Base-by-base conservation (phyloP, 2,329 filamentous ascomycete species). In the Huntiella savannae region DNA sequence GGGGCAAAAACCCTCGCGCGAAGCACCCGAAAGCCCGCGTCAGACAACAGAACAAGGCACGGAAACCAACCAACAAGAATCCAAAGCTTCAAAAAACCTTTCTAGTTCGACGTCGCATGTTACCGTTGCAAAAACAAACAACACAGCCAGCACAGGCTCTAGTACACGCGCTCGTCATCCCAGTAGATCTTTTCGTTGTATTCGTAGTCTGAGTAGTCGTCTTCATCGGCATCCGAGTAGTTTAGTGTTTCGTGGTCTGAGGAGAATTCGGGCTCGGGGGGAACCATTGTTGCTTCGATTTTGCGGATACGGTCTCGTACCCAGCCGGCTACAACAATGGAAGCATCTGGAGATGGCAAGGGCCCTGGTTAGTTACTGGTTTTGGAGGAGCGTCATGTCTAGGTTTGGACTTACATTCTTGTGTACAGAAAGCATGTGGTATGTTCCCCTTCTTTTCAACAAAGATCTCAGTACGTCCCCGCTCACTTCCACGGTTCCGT, bases 371-470 rank as follows among this genome's bases (percentile, higher is more conserved):
- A 28, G 22, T 28, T 28, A 28, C 22, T 28, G 22, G 22, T 28
- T 28, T 22, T 12, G 22, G 22, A 12, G 37, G 50, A 34, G 51
- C 46, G 10, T 15, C 40, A 41, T 28, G 19, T 28, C n/a, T n/a
- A 15, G 10, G 19, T 19, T 28, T 28, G n/a, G 12, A 57, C 60
- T 59, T 52, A 62, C 62, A 55, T 48, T 63, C 57, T 11, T 52
- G 59, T 1, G 58, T 60, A 54, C 74, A 78, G 58, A 79, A 80
- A 0, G 69, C 72, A 58, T 80, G 76, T 5, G 69, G 70, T 7
- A 79, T 57, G 7, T 65, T 61, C 2, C 64, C 66, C 52, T 74
- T 66, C 47, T 46, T 42, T 17, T 78, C 74, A 33, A 79, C 62
- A 33, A 68, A 57, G 43, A 77, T 63, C 48, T 60, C 62, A 0